phyloP scores from a whole-genome alignment of 1,139 yeast species.

The Saccharomycopsis hybrid region DNA sequence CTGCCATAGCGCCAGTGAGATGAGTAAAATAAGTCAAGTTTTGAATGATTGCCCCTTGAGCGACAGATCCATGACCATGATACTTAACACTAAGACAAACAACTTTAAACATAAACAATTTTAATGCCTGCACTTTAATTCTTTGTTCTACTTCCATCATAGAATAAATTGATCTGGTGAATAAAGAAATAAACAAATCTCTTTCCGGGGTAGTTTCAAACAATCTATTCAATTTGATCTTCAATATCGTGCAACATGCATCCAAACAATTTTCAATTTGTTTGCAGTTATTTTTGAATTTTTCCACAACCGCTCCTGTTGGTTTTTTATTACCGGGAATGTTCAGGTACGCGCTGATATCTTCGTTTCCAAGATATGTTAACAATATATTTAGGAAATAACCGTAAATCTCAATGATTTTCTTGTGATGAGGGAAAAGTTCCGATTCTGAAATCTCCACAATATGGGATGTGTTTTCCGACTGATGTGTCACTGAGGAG shows the following conservation, averaged over 20 bases:
- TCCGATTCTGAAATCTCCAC: conserved; percentile 52
- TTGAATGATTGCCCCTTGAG: conserved; percentile 74
- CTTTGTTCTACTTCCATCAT: conserved; percentile 74
- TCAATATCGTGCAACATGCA: conserved; percentile 41
- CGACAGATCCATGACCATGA: conserved; percentile 65
- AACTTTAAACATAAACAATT: conserved; percentile 52
- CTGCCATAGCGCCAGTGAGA: conserved; percentile 73
- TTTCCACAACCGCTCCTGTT: conserved; percentile 33
- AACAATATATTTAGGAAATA: conserved; percentile 55
- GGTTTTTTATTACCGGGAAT: conserved; percentile 31
- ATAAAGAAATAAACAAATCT: conserved; percentile 62
- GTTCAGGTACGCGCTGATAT: conserved; percentile 33
- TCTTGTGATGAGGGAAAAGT: conserved; percentile 41
- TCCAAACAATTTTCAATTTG: conserved; percentile 50
- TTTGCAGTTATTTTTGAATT: conserved; percentile 49
- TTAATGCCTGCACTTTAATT: conserved; percentile 51
- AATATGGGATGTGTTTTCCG: conserved; percentile 29
- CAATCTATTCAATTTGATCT: conserved; percentile 48
- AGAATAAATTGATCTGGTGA: conserved; percentile 68
- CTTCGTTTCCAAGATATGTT: conserved; percentile 48
- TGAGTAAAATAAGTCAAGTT: conserved; percentile 78
- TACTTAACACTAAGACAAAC: conserved; percentile 66
- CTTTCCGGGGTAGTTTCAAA: conserved; percentile 81
- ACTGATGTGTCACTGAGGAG: conserved; percentile 41
- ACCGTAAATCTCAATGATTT: conserved; percentile 56